Base-by-base conservation (phyloP, 2,329 filamentous ascomycete species). In the Neopestalotiopsis sp. region DNA sequence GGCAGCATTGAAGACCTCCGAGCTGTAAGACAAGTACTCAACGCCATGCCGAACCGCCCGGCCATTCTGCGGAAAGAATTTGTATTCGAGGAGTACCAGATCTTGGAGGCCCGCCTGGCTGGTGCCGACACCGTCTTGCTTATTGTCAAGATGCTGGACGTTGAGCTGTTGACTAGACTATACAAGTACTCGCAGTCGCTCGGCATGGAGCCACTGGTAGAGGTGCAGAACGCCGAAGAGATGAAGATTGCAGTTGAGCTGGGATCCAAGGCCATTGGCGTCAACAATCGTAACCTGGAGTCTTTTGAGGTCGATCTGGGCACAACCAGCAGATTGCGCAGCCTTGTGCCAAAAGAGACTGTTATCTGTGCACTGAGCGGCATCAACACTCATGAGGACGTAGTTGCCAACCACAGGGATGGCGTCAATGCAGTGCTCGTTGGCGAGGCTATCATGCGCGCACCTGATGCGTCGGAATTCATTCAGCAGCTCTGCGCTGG, bases 11-110 rank as follows among this genome's bases (percentile, higher is more conserved):
- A 99, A 69, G 96, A 99, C 78, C 84, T 99, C 67, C 90, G 93
- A 70, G 90, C 92, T 42, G 96, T 98, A 38, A 90, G 96, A 59
- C 93, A 95, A 80, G 94, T 93, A 63, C 84, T 99, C n/a, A 90
- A 94, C 74, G 92, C 92, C 13, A 94, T 99, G 91, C 91, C 94
- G 1, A 97, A 98, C 78, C 89, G 96, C 66, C 97, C 96, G 2
- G 97, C 95, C 1, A 89, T 99, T 13, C 84, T 99, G 38, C 91
- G 97, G 30, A 99, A 99, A 78, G 96, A 99, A 75, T 99, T 99
- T 76, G 90, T 99, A 56, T 99, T 98, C 76, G 95, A 98, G 60
- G 94, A 98, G 79, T 99, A 99, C 78, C 96, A 99, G 80, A 98
- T 99, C 67, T 86, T 99, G 6, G 96, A 99, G 81, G 96, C 95